Base-by-base conservation (phyloP, 768 basidiomycete genomes). In the Pleurotus giganteus region DNA sequence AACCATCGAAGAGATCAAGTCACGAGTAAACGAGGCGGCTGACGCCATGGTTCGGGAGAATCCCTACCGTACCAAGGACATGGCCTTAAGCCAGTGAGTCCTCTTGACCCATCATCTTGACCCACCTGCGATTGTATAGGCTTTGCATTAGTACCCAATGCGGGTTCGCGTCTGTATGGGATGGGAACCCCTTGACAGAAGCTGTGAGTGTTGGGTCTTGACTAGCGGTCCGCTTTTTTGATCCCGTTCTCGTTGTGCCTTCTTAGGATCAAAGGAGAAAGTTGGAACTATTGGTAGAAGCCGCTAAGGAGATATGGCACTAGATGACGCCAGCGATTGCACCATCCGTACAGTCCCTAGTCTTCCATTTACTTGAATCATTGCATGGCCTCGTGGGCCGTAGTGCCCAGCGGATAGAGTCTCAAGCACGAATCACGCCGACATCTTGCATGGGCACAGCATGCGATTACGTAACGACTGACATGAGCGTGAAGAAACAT, bases 111-210 rank as follows among this genome's bases (percentile, higher is more conserved):
- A 21, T 49, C 9, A 11, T 23, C 39, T 56, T 41, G 43, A 50
- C 17, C 26, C n/a, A 47, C n/a, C 15, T 23, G 41, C 50, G 47
- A 45, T 54, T 19, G 42, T 37, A 24, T 58, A 81, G 81, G 60
- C 65, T 86, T 8, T 78, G 76, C 58, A 77, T 85, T 54, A 81
- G 80, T 53, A 75, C 82, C n/a, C 84, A 85, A 61, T 86, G 84
- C 59, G 84, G 84, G 4, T 85, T 84, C 61, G 82, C 83, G 7
- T 78, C 76, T 0, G 77, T 80, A 19, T 79, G 79, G 71, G 76
- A 84, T 60, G 82, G 82, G 0, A 84, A 84, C 64, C 75, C 77
- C 4, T 59, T 85, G 26, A 77, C 74, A 15, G 77, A 80, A 66
- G 71, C 76, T 66, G 79, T 74, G 59, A 56, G 64, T 55, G 23